These are phyloP conservation scores for Ustilago vetiveriae DNA, from an alignment of 1,284 basidiomycete genomes.

Conservation along the genomic window DNA sequence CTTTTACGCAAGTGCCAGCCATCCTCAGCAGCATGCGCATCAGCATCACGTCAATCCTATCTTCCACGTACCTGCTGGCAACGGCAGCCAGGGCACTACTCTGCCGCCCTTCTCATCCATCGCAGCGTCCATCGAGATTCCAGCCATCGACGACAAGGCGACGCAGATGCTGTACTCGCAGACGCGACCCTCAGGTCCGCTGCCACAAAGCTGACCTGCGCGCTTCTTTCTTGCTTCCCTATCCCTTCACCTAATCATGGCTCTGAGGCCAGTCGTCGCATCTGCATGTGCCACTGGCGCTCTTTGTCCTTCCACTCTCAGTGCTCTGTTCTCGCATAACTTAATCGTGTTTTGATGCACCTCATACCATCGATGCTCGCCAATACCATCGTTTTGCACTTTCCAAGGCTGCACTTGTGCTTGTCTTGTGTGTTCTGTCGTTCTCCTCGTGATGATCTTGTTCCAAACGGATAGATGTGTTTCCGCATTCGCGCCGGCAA, in stretches of 20 bases:
- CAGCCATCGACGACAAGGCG: slow-evolving; percentile 27
- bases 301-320: neutral
- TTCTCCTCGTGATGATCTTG: neutral
- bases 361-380: slow-evolving; percentile 18
- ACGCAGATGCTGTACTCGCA: slow-evolving; percentile 40
- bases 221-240: neutral
- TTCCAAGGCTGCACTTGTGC: neutral
- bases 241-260: neutral
- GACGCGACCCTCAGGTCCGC: slow-evolving; percentile 16
- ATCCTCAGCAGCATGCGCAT: slow-evolving; percentile 24
- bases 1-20: slow-evolving; percentile 6
- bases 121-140: slow-evolving; percentile 44
- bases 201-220: slow-evolving; percentile 25
- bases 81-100: slow-evolving; percentile 29
- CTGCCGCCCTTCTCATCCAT: slow-evolving; percentile 57
- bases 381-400: slow-evolving; percentile 30
- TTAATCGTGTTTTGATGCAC: slow-evolving; percentile 21
- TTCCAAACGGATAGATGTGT: too few relatives aligned
- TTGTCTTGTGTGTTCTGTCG: neutral
- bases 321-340: slow-evolving; percentile 12
- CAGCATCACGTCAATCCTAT: slow-evolving; percentile 51
- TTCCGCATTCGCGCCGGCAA: too few relatives aligned
- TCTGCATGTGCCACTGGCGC: neutral
- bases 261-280: too few relatives aligned
- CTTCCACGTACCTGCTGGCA: slow-evolving; percentile 43